Conservation (phyloP, 2,329 filamentous ascomycete species). For the Neoarthrinium moseri region DNA sequence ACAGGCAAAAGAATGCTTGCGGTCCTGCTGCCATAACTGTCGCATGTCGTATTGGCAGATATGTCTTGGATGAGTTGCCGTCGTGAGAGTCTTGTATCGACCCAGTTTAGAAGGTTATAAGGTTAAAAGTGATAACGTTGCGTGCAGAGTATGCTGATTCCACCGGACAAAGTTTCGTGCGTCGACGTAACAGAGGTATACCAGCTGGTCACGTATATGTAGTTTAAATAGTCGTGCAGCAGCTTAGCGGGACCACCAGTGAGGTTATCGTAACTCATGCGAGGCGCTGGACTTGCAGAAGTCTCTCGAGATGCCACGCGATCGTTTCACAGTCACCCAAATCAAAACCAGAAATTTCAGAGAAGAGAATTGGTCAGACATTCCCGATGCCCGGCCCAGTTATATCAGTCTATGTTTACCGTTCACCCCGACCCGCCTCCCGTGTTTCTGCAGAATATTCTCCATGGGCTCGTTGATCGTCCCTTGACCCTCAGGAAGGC, state of each 20-base stretch:
- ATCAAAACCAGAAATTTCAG: constrained; percentile 2
- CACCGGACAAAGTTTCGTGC: constrained; percentile 5
- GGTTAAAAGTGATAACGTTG: constrained; percentile 6
- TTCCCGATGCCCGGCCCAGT: constrained; percentile 19
- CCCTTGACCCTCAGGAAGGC: constrained; percentile 24
- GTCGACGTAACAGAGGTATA: not conserved
- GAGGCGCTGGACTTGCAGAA: constrained; percentile 21
- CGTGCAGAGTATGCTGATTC: not conserved
- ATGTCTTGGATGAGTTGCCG: constrained; percentile 13
- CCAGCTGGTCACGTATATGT: constrained; percentile 13
- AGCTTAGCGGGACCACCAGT: constrained; percentile 22
- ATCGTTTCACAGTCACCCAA: constrained; percentile 13
- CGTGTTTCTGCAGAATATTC: constrained; percentile 15
- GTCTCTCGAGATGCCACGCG: constrained; percentile 15
- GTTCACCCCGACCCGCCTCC: constrained; percentile 15
- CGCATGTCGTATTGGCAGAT: constrained; percentile 41
- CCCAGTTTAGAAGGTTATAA: constrained; percentile 10
- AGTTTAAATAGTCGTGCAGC: constrained; percentile 15
- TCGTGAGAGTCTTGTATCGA: constrained; percentile 9
- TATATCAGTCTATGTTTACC: constrained; percentile 25
- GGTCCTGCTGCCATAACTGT: constrained; percentile 50
- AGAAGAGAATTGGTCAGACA: constrained; percentile 9
- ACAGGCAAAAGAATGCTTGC: constrained; percentile 54
- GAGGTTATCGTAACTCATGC: constrained; percentile 32
- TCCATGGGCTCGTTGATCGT: constrained; percentile 13